Percentiles rank a stretch among this genome's conserved stretches.
phyloP scores from a whole-genome alignment of 1,284 basidiomycete genomes.

The Boletus subluridellus region DNA sequence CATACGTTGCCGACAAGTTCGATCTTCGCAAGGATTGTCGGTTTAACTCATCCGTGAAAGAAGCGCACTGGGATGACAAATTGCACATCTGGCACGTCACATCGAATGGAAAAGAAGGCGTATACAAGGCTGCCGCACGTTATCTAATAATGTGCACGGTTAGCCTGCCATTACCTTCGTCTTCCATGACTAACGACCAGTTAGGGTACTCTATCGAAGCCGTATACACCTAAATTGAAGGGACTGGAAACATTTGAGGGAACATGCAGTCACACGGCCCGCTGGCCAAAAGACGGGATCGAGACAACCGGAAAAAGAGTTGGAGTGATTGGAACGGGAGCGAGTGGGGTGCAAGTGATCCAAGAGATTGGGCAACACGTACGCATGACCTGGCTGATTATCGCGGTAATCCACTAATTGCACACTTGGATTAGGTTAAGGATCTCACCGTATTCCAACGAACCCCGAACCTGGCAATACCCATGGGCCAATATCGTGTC shows the following conservation, averaged over 20 bases:
- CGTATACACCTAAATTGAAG: constrained; percentile 13
- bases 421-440: background rate
- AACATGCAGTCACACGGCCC: constrained; percentile 8
- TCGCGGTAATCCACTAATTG: background rate
- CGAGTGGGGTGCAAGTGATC: constrained; percentile 17
- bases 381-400: background rate
- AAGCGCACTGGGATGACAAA: constrained; percentile 17
- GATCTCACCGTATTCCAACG: constrained; percentile 22
- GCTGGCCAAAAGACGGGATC: constrained; percentile 19
- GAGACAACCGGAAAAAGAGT: constrained; percentile 17
- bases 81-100: constrained; percentile 15
- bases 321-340: constrained; percentile 21
- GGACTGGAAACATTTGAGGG: constrained; percentile 16
- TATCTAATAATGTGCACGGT: constrained; percentile 21
- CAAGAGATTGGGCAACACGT: constrained; percentile 18
- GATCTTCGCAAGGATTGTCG: constrained; percentile 17
- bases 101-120: constrained; percentile 12
- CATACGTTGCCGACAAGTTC: constrained; percentile 12
- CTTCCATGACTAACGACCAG: background rate
- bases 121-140: constrained; percentile 11
- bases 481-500: constrained; percentile 11
- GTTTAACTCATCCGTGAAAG: constrained; percentile 11
- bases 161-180: background rate
- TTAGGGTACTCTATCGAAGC: constrained; percentile 17
- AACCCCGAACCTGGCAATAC: constrained; percentile 15